Evolutionary conservation across 306 rosid species (phyloP).

Genomic region (Abrus precatorius): DNA sequence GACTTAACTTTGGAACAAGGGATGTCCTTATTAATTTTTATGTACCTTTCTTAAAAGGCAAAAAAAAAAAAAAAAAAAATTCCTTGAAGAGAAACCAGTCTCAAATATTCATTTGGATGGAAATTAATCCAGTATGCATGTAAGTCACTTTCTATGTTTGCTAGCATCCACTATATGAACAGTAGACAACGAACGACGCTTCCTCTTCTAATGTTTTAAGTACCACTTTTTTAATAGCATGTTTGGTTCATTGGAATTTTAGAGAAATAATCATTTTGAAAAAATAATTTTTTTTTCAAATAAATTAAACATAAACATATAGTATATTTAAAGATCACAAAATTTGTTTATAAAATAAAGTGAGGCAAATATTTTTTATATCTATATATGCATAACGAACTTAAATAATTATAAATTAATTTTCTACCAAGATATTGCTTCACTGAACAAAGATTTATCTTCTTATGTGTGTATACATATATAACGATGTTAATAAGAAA

Average conservation of each 20-base stretch:
- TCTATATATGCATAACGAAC: too few species aligned
- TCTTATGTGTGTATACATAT: neutral
- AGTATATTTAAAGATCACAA: neutral
- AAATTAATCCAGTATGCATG: too few species aligned
- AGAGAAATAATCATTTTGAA: too few species aligned
- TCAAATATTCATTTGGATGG: too few species aligned
- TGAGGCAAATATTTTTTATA: too few species aligned
- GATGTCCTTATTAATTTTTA: neutral
- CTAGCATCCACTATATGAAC: neutral
- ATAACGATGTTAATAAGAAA: neutral
- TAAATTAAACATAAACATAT: too few species aligned
- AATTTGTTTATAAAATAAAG: neutral
- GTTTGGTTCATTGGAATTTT: too few species aligned
- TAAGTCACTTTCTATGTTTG: conserved; percentile 3
- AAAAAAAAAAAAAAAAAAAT: neutral
- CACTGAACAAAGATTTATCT: neutral
- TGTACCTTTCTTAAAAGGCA: neutral
- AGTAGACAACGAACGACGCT: neutral
- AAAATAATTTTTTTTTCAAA: too few species aligned
- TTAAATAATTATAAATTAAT: too few species aligned
- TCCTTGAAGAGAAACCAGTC: neutral
- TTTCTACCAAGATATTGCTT: neutral
- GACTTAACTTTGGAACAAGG: conserved; percentile 17
- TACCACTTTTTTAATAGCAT: neutral
- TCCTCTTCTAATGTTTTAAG: neutral